Evolutionary conservation across 106 monocot genomes (phyloP).

Genomic region (Xerophyta viscosa): DNA sequence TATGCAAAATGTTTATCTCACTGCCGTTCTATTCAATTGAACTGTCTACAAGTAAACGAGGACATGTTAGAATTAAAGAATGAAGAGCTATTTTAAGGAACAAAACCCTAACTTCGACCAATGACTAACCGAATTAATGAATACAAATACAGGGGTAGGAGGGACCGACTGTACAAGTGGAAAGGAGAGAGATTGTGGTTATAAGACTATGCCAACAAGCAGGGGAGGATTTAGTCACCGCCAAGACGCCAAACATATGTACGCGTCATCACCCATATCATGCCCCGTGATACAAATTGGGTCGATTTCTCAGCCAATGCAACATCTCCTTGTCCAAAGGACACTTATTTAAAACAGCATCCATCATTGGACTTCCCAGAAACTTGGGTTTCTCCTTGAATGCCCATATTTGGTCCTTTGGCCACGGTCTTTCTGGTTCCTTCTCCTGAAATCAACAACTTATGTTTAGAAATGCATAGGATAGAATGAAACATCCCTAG

Average conservation of each 20-base stretch:
- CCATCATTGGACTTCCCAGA: constrained; percentile 93
- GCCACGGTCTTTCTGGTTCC: constrained; percentile 87
- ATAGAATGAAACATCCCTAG: too few relatives aligned
- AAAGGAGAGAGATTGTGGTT: background rate
- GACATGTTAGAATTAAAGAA: background rate
- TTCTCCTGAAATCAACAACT: constrained; percentile 55
- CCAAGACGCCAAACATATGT: background rate
- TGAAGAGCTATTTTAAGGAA: background rate
- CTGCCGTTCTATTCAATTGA: background rate
- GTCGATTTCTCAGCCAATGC: constrained; percentile 65
- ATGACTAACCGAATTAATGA: background rate
- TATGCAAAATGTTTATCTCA: too few relatives aligned
- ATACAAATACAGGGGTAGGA: constrained; percentile 1
- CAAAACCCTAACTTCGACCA: background rate
- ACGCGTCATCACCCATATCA: constrained; percentile 27
- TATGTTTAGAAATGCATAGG: too few relatives aligned
- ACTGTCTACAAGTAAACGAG: background rate
- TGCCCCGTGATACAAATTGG: constrained; percentile 45
- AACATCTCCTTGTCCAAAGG: constrained; percentile 74
- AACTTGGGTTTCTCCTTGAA: constrained; percentile 46
- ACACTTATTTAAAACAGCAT: constrained; percentile 55
- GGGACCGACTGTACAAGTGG: constrained; percentile 5
- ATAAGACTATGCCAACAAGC: background rate
- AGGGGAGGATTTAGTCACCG: background rate
- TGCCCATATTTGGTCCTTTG: constrained; percentile 84